Percentiles rank a stretch among this genome's conserved stretches.
Conservation (phyloP, 1,284 basidiomycete species). For the Tylopilus sp. region DNA sequence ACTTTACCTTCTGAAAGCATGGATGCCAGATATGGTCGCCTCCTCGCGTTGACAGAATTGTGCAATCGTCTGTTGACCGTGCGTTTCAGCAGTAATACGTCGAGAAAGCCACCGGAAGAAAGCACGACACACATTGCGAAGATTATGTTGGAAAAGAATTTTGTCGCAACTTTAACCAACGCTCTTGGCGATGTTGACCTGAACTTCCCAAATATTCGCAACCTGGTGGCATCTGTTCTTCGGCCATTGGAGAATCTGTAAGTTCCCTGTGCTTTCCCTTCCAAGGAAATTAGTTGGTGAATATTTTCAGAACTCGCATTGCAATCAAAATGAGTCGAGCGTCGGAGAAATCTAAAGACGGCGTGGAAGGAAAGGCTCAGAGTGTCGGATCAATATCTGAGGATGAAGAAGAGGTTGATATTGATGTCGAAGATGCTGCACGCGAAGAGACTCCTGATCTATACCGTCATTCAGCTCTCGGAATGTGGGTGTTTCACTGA, state of each 20-base stretch:
- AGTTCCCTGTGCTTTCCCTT: slow-evolving; percentile 33
- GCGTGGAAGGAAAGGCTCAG: slow-evolving; percentile 51
- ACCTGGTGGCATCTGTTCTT: slow-evolving; percentile 82
- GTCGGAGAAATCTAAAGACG: slow-evolving; percentile 69
- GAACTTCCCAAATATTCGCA: slow-evolving; percentile 91
- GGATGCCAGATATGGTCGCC: slow-evolving; percentile 83
- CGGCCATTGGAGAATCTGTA: slow-evolving; percentile 89
- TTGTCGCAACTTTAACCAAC: slow-evolving; percentile 85
- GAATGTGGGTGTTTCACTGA: slow-evolving; percentile 66
- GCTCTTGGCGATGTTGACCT: slow-evolving; percentile 93
- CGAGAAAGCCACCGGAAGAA: slow-evolving; percentile 74
- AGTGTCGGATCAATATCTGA: slow-evolving; percentile 60
- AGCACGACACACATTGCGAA: slow-evolving; percentile 91
- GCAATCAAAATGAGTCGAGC: slow-evolving; percentile 96
- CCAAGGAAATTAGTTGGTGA: slow-evolving; percentile 5
- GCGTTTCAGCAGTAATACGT: slow-evolving; percentile 56
- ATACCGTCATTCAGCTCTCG: slow-evolving; percentile 95
- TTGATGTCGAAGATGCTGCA: slow-evolving; percentile 43
- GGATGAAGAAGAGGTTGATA: slow-evolving; percentile 63
- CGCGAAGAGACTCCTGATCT: slow-evolving; percentile 89
- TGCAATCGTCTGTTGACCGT: slow-evolving; percentile 87
- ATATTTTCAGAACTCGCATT: slow-evolving; percentile 73
- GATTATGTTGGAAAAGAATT: slow-evolving; percentile 98
- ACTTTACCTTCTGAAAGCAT: slow-evolving; percentile 62
- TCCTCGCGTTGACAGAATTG: slow-evolving; percentile 86